Evolutionary conservation across 768 basidiomycete species (phyloP).

Genomic region (Suillus plorans): DNA sequence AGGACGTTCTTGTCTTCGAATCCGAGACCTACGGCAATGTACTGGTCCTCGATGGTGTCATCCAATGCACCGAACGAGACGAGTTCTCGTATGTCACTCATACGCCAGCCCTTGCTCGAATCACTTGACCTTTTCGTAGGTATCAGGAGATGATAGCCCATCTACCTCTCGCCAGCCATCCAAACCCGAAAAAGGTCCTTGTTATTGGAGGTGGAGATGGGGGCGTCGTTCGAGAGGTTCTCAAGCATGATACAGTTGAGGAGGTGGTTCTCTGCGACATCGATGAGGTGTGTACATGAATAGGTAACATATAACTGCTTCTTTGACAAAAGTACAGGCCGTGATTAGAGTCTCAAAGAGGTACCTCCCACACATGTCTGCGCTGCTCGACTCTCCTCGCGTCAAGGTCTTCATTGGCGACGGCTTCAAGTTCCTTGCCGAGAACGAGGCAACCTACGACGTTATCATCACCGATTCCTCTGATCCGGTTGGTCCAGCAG

Average conservation of each 20-base stretch:
- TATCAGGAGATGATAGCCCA: constrained; percentile 99
- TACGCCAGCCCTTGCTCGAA: background rate
- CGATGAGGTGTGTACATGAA: constrained; percentile 66
- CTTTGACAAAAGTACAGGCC: constrained; percentile 48
- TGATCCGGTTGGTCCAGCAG: constrained; percentile 95
- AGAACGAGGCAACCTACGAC: constrained; percentile 87
- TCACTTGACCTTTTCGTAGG: constrained; percentile 38
- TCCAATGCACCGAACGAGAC: constrained; percentile 97
- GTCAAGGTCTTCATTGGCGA: constrained; percentile 89
- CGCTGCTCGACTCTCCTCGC: constrained; percentile 72
- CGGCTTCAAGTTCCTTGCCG: constrained; percentile 94
- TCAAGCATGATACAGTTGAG: constrained; percentile 91
- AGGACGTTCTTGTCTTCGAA: constrained; percentile 97
- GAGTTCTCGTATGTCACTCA: constrained; percentile 84
- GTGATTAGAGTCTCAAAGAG: constrained; percentile 93
- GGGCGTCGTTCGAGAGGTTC: constrained; percentile 94
- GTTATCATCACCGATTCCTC: constrained; percentile 99
- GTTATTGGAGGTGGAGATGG: constrained; percentile 99
- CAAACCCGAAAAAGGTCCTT: constrained; percentile 92
- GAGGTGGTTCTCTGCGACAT: constrained; percentile 96
- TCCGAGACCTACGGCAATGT: constrained; percentile 98
- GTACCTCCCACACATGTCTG: constrained; percentile 93
- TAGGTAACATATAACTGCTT: background rate
- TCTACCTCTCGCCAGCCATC: constrained; percentile 93
- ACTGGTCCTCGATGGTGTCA: constrained; percentile 89